Percentiles rank a stretch among this genome's conserved stretches.
phyloP scores from a whole-genome alignment of 2,329 filamentous ascomycete species.

The Rutstroemia sp. region DNA sequence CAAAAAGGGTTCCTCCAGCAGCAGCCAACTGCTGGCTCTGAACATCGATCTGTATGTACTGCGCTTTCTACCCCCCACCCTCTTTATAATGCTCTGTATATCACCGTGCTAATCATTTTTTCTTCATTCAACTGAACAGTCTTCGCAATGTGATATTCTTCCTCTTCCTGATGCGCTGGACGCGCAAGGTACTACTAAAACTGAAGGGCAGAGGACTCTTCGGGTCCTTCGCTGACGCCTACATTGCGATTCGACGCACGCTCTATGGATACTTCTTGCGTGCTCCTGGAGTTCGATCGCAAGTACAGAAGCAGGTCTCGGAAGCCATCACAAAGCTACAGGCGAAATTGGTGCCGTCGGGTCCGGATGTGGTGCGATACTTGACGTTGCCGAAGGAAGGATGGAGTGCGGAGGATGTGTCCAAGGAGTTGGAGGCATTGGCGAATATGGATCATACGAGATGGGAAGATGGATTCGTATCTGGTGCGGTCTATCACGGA shows the following conservation, averaged over 20 bases:
- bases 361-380: slow-evolving; percentile 64
- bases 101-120: not conserved
- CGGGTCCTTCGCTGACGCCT: slow-evolving; percentile 69
- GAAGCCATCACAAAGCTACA: slow-evolving; percentile 77
- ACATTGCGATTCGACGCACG: slow-evolving; percentile 61
- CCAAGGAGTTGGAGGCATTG: slow-evolving; percentile 70
- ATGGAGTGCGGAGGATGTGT: slow-evolving; percentile 71
- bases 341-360: slow-evolving; percentile 70
- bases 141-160: slow-evolving; percentile 83
- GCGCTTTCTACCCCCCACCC: not conserved
- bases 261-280: slow-evolving; percentile 81
- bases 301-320: slow-evolving; percentile 77
- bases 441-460: slow-evolving; percentile 85
- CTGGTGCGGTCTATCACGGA: slow-evolving; percentile 93
- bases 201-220: slow-evolving; percentile 82
- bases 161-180: slow-evolving; percentile 78
- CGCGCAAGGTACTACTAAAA: slow-evolving; percentile 73
- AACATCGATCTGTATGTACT: slow-evolving; percentile 61
- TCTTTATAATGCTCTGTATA: not conserved
- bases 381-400: slow-evolving; percentile 74
- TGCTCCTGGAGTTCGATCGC: slow-evolving; percentile 75
- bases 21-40: slow-evolving; percentile 48
- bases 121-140: slow-evolving; percentile 35
- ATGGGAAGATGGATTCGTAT: slow-evolving; percentile 95
- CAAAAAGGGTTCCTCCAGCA: slow-evolving; percentile 46